Base-by-base conservation (phyloP, 2,329 filamentous ascomycete species). In the Stemphylium vesicarium region DNA sequence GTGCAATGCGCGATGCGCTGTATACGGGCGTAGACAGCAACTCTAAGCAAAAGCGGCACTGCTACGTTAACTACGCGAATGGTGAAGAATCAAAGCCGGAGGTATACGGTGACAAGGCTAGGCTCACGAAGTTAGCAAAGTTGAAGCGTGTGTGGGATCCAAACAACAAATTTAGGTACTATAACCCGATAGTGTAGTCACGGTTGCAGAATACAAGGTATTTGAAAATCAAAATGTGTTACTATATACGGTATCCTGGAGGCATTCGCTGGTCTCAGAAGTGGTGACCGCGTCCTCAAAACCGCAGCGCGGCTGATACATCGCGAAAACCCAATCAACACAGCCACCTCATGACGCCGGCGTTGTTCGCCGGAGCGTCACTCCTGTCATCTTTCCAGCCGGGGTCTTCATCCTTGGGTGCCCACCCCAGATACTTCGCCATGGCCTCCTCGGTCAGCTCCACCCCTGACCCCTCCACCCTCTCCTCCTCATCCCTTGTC, bases 51-150 rank as follows among this genome's bases (percentile, higher is more conserved):
- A 61, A 66, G 40, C 38, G 54, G 36, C 61, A 68, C 38, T 57
- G 62, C 4, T 75, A 75, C 49, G 62, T 74, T 5, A 75, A 75
- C 40, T 76, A 75, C 50, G 72, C 72, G 4, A 59, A 63, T 41
- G 71, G 72, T 8, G 62, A 65, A 10, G 72, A 75, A 56, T 16
- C 35, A 1, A 50, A 60, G 39, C 31, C 66, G 24, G 59, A 66
- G 16, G 33, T 73, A 43, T 77, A 75, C 60, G 74, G 72, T 11
- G 62, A 66, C 41, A 66, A 73, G 26, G 20, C 53, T 56, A 60
- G 68, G 31, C 26, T 74, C 33, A 47, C 57, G 31, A 71, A 57
- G 46, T 51, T 76, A 42, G 49, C 54, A 37, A 56, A 35, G 6
- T 47, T 75, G 56, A 77, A 76, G 59, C 57, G 37, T 32, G 31